Base-by-base conservation (phyloP, 306 rosid species). In the Cucurbita ficifolia region DNA sequence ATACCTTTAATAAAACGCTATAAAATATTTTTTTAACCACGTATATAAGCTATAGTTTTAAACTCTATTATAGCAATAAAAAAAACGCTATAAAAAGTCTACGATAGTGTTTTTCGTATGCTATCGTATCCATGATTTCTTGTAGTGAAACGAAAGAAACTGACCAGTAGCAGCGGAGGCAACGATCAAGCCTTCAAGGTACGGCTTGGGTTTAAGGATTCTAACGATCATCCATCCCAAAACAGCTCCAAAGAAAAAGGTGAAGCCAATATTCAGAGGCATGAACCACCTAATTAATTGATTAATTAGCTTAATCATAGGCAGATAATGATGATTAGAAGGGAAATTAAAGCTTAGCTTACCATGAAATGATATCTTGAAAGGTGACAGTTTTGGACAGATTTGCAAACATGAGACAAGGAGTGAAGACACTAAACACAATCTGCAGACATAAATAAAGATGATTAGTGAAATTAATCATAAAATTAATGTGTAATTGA, bases 351-450 rank as follows among this genome's bases (percentile, higher is more conserved):
- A 17, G 33, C 11, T 64, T n/a, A 7, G 4, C 10, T 5, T 84
- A 94, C 99, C 97, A 91, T 72, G 97, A 91, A 81, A 82, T 84
- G 76, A 94, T 88, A 72, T 94, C 96, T 12, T 85, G 76, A 70
- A 94, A 88, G 9, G 95, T 84, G 52, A 94, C 92, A 40, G 91
- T 86, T 77, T 78, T 65, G 43, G 95, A 89, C 70, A 94, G 84
- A 79, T 81, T 85, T 8, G 97, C 46, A 72, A 94, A 94, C 42
- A 94, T 75, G 33, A 91, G 95, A 12, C 92, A 78, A 16, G 99
- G 99, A 53, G 96, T 91, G 87, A 94, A 89, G 21, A 89, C 58
- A 35, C 59, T 18, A 75, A 94, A 94, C 55, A 94, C 99, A 54
- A 94, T 76, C 99, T 94, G 85, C 89, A 76, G 63, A 56, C n/a